phyloP scores from a whole-genome alignment of 192 early-diverging fungal species.

The Coemansia sp. region DNA sequence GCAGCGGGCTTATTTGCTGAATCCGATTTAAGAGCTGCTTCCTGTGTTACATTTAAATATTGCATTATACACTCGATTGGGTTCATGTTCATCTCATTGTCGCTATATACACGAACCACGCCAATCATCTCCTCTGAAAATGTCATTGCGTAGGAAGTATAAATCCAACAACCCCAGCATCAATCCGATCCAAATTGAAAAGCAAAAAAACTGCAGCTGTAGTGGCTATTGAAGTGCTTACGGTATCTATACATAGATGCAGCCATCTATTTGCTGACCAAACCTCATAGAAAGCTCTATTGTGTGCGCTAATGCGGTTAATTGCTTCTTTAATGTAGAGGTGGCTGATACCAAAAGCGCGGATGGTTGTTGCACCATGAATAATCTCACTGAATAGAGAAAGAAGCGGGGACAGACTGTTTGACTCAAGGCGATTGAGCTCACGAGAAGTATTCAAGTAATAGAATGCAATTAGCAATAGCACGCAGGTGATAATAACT shows the following conservation, averaged over 20 bases:
- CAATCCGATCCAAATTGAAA: constrained; percentile 56
- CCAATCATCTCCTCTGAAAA: constrained; percentile 81
- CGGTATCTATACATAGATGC: constrained; percentile 75
- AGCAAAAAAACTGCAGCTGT: constrained; percentile 69
- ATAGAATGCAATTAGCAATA: constrained; percentile 63
- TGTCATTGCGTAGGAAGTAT: constrained; percentile 79
- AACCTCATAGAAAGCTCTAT: constrained; percentile 81
- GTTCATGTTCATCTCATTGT: constrained; percentile 82
- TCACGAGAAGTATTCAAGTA: constrained; percentile 83
- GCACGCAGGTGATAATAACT: constrained; percentile 57
- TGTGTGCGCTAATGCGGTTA: constrained; percentile 76
- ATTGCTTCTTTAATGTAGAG: too few relatives aligned
- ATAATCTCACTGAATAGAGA: constrained; percentile 82
- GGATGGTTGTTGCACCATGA: constrained; percentile 59
- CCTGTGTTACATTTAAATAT: constrained; percentile 77
- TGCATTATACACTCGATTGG: constrained; percentile 82
- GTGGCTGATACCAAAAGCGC: too few relatives aligned
- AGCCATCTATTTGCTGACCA: constrained; percentile 93
- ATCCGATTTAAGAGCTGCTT: constrained; percentile 63
- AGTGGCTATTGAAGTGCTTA: constrained; percentile 73
- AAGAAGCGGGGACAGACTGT: constrained; percentile 72
- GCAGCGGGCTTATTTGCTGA: constrained; percentile 53
- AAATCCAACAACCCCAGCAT: constrained; percentile 87
- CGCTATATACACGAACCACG: constrained; percentile 75
- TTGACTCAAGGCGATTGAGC: constrained; percentile 85